Percentiles rank a stretch among this genome's conserved stretches.
These are phyloP conservation scores for Begonia peltatifolia DNA, from an alignment of 306 rosid genomes.

Conservation along the genomic window DNA sequence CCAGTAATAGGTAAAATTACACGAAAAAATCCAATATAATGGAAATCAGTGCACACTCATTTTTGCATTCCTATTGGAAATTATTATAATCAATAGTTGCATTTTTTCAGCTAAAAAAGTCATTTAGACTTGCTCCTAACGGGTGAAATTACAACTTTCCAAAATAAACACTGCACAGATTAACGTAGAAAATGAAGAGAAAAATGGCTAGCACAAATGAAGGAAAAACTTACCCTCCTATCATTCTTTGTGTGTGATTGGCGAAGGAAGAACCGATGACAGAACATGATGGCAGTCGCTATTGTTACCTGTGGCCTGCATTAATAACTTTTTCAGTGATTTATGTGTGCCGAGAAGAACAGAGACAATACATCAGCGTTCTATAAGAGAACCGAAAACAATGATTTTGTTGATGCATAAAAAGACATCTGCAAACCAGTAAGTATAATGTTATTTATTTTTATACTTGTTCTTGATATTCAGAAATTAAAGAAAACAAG, in stretches of 20 bases:
- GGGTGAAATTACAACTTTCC: neutral
- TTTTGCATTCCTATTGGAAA: too few species aligned
- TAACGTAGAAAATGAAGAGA: neutral
- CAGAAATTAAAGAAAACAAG: too few species aligned
- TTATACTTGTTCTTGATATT: too few species aligned
- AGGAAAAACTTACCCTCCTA: slow-evolving; percentile 67
- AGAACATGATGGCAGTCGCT: slow-evolving; percentile 91
- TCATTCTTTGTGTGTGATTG: slow-evolving; percentile 97
- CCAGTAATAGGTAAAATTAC: too few species aligned
- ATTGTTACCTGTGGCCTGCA: slow-evolving; percentile 98
- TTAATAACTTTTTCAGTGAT: slow-evolving; percentile 5
- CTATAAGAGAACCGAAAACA: neutral
- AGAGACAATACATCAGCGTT: too few species aligned
- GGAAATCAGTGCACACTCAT: too few species aligned
- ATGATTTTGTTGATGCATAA: neutral
- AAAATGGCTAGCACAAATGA: neutral
- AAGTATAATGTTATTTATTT: too few species aligned
- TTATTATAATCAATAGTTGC: neutral
- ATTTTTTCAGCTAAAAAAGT: neutral
- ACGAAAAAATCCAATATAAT: too few species aligned
- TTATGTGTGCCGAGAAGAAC: too few species aligned
- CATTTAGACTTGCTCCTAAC: neutral
- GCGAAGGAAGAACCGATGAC: slow-evolving; percentile 90
- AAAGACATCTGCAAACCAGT: slow-evolving; percentile 25
- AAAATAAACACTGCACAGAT: neutral